Conservation (phyloP, 345 rosid species). For the Gossypium australe region DNA sequence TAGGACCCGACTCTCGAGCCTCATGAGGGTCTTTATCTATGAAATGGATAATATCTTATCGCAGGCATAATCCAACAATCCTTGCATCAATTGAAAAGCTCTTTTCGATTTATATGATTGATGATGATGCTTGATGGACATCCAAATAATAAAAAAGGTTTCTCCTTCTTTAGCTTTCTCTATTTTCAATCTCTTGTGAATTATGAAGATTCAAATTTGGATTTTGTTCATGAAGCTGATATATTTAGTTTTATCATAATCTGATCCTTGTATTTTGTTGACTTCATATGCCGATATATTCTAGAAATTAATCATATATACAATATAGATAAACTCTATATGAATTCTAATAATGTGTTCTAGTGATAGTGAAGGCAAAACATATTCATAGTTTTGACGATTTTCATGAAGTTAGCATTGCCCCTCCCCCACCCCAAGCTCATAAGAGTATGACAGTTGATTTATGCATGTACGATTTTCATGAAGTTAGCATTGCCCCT, state of each 20-base stretch:
- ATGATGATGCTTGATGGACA: neutral
- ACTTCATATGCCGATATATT: neutral
- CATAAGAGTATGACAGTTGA: too few species aligned
- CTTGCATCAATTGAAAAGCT: neutral
- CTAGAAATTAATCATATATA: too few species aligned
- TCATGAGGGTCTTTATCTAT: neutral
- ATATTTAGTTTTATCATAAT: neutral
- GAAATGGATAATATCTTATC: too few species aligned
- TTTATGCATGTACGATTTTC: too few species aligned
- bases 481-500: too few species aligned
- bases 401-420: too few species aligned
- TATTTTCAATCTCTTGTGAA: neutral
- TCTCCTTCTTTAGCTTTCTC: neutral
- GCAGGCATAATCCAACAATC: too few species aligned
- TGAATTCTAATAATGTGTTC: neutral
- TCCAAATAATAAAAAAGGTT: neutral
- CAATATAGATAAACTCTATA: neutral
- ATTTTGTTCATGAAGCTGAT: neutral
- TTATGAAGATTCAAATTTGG: neutral
- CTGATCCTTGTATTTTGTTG: neutral
- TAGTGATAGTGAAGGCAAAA: neutral
- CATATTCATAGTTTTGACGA: neutral
- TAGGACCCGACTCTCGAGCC: conserved; percentile 50
- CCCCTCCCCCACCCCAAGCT: too few species aligned
- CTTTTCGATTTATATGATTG: neutral